These are phyloP conservation scores for Auxenochlorella pyrenoidosa DNA, from an alignment of 139 green algal species.

Conservation along the genomic window DNA sequence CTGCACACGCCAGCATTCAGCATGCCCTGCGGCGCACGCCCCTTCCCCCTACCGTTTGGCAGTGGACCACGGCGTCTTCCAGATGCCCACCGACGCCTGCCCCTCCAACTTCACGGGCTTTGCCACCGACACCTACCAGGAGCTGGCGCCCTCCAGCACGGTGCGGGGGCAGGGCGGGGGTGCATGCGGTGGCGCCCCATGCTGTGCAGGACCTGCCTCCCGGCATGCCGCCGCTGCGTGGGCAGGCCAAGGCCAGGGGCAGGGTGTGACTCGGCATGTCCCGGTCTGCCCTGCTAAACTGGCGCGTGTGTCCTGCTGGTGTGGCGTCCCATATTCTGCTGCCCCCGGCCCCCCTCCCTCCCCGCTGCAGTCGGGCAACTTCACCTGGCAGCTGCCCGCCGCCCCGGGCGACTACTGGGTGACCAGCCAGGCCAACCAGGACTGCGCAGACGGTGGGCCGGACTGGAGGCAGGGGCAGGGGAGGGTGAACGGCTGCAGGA, in stretches of 20 bases:
- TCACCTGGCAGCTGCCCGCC: conserved; percentile 33
- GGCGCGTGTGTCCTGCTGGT: too few relatives aligned
- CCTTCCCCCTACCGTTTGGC: not conserved
- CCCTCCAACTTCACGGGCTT: conserved; percentile 38
- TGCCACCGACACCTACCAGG: conserved; percentile 30
- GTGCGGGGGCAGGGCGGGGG: not conserved
- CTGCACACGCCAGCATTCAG: not conserved
- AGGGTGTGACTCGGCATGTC: too few relatives aligned
- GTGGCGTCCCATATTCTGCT: too few relatives aligned
- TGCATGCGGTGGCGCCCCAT: not conserved
- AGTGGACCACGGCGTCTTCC: conserved; percentile 39
- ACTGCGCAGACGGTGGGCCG: conserved; percentile 39
- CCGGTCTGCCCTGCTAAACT: too few relatives aligned
- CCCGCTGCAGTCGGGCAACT: not conserved
- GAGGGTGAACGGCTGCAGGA: too few relatives aligned
- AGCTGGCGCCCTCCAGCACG: conserved; percentile 26
- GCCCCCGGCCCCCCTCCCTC: not conserved
- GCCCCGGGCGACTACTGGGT: conserved; percentile 42
- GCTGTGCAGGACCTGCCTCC: not conserved
- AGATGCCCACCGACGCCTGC: conserved; percentile 42
- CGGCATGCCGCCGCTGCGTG: too few relatives aligned
- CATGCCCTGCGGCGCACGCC: too few relatives aligned
- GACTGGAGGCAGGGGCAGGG: not conserved
- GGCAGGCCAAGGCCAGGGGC: too few relatives aligned
- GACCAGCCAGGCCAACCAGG: conserved; percentile 27